A percentile compares a stretch with the other conserved stretches of the same genome.
Conservation (phyloP, 495 filamentous ascomycete species). For the Staphylotrichum tortipilum region DNA sequence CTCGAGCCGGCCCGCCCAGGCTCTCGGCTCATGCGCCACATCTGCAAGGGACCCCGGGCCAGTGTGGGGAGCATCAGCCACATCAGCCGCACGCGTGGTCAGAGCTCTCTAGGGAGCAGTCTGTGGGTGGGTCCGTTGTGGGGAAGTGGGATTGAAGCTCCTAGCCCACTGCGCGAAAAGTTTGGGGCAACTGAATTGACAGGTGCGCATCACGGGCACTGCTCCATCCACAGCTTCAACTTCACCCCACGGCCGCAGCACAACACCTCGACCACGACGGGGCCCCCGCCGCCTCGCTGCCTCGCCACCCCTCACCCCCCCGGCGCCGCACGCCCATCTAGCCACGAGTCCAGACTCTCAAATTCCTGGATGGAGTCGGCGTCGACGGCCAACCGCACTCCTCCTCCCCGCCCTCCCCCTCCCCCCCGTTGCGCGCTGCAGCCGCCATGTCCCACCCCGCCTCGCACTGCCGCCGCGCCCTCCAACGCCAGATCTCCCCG, state of each 20-base stretch:
- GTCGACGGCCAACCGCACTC: neutral
- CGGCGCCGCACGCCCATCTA: neutral
- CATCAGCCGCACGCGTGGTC: neutral
- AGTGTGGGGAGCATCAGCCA: neutral
- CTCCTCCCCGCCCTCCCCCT: neutral
- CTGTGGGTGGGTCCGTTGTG: too few species aligned
- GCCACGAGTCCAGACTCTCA: neutral
- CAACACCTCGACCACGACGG: neutral
- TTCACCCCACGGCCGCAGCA: too few species aligned
- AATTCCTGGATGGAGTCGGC: slow-evolving; percentile 4
- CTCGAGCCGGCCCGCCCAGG: neutral
- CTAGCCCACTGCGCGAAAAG: neutral
- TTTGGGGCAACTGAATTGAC: too few species aligned
- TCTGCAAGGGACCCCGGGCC: neutral
- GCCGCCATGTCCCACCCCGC: slow-evolving; percentile 30
- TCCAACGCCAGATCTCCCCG: slow-evolving; percentile 27
- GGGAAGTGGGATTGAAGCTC: too few species aligned
- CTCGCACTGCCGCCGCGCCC: slow-evolving; percentile 34
- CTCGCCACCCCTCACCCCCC: too few species aligned
- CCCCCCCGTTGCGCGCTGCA: neutral
- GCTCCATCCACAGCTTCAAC: too few species aligned
- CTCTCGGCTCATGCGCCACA: neutral
- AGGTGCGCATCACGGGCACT: too few species aligned
- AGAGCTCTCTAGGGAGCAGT: too few species aligned
- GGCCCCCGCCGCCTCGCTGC: too few species aligned